Conservation (phyloP, 306 rosid genomes). For the Ormosia emarginata region DNA sequence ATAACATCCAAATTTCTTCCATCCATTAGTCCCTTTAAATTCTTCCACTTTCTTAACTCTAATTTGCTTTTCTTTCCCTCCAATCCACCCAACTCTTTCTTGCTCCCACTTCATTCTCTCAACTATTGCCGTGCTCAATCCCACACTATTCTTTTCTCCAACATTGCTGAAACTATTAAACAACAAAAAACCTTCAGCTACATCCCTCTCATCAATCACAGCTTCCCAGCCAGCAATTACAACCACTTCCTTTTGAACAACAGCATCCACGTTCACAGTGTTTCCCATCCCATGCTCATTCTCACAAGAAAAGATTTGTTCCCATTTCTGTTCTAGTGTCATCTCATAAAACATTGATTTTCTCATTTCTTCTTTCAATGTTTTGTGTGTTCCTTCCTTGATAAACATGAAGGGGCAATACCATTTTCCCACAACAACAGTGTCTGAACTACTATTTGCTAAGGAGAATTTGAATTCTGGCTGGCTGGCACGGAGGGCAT, state of each 20-base stretch:
- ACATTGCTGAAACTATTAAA: conserved; percentile 38
- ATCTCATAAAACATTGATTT: conserved; percentile 55
- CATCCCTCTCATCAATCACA: neutral
- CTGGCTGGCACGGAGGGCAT: conserved; percentile 32
- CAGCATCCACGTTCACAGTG: conserved; percentile 44
- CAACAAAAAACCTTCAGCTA: conserved; percentile 40
- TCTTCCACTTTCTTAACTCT: conserved; percentile 45
- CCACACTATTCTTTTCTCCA: conserved; percentile 42
- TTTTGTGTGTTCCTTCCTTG: conserved; percentile 45
- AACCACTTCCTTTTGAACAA: conserved; percentile 43
- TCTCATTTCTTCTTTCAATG: conserved; percentile 42
- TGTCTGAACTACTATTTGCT: neutral
- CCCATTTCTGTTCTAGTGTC: conserved; percentile 73
- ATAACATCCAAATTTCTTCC: conserved; percentile 64
- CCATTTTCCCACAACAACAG: conserved; percentile 68
- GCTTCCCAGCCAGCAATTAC: conserved; percentile 37
- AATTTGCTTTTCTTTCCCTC: conserved; percentile 28
- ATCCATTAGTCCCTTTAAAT: conserved; percentile 40
- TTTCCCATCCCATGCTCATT: neutral
- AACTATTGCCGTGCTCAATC: conserved; percentile 46
- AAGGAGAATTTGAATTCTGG: conserved; percentile 38
- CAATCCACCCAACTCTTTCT: conserved; percentile 38
- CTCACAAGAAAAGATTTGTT: conserved; percentile 36
- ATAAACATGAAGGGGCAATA: conserved; percentile 65
- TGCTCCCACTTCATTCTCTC: conserved; percentile 65